Evolutionary conservation across 1,284 basidiomycete genomes (phyloP).

Genomic region (Irpex rosettiformis): DNA sequence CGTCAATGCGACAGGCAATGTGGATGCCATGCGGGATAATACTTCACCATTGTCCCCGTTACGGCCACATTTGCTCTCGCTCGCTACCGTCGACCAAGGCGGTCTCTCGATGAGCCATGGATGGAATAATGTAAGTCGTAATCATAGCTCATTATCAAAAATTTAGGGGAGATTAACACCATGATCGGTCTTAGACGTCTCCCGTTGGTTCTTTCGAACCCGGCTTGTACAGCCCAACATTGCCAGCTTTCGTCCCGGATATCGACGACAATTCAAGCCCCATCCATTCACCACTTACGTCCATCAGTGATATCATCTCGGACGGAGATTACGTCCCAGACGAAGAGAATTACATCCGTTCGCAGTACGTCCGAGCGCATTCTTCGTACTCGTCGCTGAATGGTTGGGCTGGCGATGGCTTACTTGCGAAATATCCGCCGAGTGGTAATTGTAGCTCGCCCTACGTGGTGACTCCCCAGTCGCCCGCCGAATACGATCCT

Average conservation of each 20-base stretch:
- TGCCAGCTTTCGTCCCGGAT: constrained; percentile 11
- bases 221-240: constrained; percentile 8
- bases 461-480: constrained; percentile 16
- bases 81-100: background rate
- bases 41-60: background rate
- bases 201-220: constrained; percentile 2
- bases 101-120: background rate
- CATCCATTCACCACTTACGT: constrained; percentile 11
- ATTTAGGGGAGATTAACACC: background rate
- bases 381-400: constrained; percentile 30
- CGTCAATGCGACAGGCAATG: constrained; percentile 12
- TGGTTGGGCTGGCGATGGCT: constrained; percentile 26
- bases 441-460: constrained; percentile 14
- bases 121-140: constrained; percentile 1
- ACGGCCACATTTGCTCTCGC: background rate
- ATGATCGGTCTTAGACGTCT: background rate
- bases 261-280: constrained; percentile 12
- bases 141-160: background rate
- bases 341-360: constrained; percentile 15
- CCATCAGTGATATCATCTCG: constrained; percentile 5
- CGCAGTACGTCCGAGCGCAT: constrained; percentile 16
- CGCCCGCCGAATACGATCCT: constrained; percentile 16
- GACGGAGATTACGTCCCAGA: constrained; percentile 5
- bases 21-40: constrained; percentile 12
- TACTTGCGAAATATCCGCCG: constrained; percentile 13